Evolutionary conservation across 2,329 filamentous ascomycete genomes (phyloP).

Genomic region (Leptographium radiaticola): DNA sequence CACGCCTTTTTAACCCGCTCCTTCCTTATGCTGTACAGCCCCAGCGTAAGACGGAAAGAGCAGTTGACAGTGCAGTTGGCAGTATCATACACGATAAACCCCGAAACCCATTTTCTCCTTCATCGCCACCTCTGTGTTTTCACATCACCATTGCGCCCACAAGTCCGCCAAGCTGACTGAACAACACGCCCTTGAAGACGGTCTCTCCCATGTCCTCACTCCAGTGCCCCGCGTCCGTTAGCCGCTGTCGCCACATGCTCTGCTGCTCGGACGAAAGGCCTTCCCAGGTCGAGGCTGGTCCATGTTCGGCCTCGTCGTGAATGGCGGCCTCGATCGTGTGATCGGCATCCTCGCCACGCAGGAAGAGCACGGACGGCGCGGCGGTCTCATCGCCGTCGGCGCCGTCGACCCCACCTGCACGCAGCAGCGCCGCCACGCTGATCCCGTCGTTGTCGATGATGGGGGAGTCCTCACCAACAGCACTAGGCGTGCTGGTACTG

Average conservation of each 20-base stretch:
- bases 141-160: conserved; percentile 37
- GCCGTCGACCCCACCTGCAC: neutral
- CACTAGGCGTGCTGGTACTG: no score
- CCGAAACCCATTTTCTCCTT: neutral
- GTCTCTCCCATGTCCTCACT: conserved; percentile 64
- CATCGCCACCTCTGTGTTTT: neutral
- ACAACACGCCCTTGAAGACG: conserved; percentile 65
- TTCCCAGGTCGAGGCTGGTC: conserved; percentile 49
- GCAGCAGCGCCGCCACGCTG: conserved; percentile 11
- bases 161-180: conserved; percentile 55
- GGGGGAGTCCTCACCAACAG: conserved; percentile 4
- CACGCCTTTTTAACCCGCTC: no score
- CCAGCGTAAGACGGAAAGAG: no score
- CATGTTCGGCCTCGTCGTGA: conserved; percentile 34
- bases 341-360: conserved; percentile 11
- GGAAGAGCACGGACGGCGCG: conserved; percentile 5
- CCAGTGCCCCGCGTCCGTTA: conserved; percentile 65
- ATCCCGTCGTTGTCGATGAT: conserved; percentile 4
- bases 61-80: no score
- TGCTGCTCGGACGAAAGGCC: conserved; percentile 52
- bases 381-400: neutral
- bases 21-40: no score
- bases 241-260: conserved; percentile 53
- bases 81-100: neutral
- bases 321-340: conserved; percentile 24